A percentile compares a stretch with the other conserved stretches of the same genome.
These are phyloP conservation scores for Tylopilus vinaceipallidus DNA, from an alignment of 768 basidiomycete species.

Conservation along the genomic window DNA sequence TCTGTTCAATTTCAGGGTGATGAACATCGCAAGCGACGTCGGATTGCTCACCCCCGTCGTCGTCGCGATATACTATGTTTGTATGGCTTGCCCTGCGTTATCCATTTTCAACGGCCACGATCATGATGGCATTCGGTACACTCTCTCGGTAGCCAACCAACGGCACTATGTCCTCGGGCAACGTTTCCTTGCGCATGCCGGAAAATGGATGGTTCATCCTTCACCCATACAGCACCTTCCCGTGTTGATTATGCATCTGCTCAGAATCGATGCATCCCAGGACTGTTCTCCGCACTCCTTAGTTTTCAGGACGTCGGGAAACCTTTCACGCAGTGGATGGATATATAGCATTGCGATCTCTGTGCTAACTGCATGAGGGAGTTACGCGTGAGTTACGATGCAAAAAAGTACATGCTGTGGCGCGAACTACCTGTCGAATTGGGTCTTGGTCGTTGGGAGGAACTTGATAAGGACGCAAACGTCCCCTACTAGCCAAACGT, in stretches of 20 bases:
- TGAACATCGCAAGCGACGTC: conserved; percentile 14
- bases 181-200: not conserved
- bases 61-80: conserved; percentile 4
- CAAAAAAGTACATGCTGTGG: not conserved
- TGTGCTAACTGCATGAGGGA: not conserved
- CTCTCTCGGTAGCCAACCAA: not conserved
- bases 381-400: not conserved
- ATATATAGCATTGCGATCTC: not conserved
- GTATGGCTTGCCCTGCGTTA: conserved; percentile 4
- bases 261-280: not conserved
- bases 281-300: no score
- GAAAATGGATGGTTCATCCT: not conserved
- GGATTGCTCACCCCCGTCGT: conserved; percentile 1
- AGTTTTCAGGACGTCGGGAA: no score
- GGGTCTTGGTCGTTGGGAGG: conserved; percentile 7
- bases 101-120: conserved; percentile 11
- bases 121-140: not conserved
- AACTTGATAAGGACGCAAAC: conserved; percentile 2
- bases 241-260: not conserved
- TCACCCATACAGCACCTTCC: not conserved
- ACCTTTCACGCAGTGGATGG: not conserved
- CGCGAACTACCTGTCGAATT: not conserved
- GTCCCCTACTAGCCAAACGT: no score
- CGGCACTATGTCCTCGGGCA: conserved; percentile 3
- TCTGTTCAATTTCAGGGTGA: conserved; percentile 12